Evolutionary conservation across 106 monocot genomes (phyloP), one percentile per base, ranked within the genome.

Genomic region (Phalaenopsis aphrodite): DNA sequence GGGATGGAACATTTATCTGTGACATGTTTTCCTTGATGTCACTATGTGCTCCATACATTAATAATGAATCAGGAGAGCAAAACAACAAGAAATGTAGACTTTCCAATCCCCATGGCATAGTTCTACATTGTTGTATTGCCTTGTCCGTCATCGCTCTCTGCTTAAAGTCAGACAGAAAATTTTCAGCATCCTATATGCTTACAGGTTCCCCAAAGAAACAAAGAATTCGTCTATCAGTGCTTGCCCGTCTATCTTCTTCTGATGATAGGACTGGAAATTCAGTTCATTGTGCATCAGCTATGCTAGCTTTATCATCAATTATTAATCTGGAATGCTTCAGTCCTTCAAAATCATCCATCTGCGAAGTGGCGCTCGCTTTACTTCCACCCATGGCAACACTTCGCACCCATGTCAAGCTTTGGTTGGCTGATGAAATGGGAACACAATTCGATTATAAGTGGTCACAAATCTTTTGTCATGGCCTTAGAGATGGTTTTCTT

Each of bases 251-350:
- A 21, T 89, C 81, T 85, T 86, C 87, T 79, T 85, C 84, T 81
- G 89, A 87, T 87, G 93, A 91, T 65, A 85, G 84, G 42, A 55
- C 85, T 49, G 61, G 78, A 45, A 87, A 48, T 86, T 84, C 84
- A 48, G 78, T 89, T 82, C 91, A 99, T 46, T 90, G 85, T 86
- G 86, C 87, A 78, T 84, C 99, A 57, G 95, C 95, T 39, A 99
- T 99, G 99, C 77, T 95, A 24, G 99, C 95, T 83, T 82, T 99
- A 57, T 88, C 99, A 72, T 84, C 88, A 78, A 43, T 99, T 83
- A n/a, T 93, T 73, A 87, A 88, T 21, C 91, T 95, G 47, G 95
- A 99, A 77, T 85, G 77, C 75, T 84, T 81, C 1, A 76, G 65
- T 16, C 61, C 78, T 58, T 17, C 72, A 39, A 92, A 87, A 52